Base-by-base conservation (phyloP, 176 grass and related monocot species). In the Oryza punctata region DNA sequence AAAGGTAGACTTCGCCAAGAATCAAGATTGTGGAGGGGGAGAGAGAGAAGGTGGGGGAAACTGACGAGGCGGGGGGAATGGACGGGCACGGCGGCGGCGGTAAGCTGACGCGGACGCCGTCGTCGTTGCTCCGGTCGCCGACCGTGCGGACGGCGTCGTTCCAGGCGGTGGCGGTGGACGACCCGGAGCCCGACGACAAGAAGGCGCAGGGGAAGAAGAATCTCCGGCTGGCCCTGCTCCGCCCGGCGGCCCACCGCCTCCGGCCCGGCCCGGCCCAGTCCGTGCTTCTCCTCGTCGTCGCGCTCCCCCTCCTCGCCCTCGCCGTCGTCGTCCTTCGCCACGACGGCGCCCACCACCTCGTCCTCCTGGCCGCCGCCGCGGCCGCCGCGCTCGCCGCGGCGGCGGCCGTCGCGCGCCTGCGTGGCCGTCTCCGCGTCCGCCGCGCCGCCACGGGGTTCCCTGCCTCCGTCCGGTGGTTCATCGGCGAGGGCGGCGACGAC, bases 381-480 rank as follows among this genome's bases (percentile, higher is more conserved):
- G 67, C 65, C 27, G 45, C 63, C 24, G 86, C 77, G 67, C 78
- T 90, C 10, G 16, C 87, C 13, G 43, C 89, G 1, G 85, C 67
- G 1, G 67, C 72, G 4, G 67, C 72, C 3, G 46, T 78, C 47
- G 81, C 85, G 24, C 78, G 84, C 2, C 45, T 88, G 33, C 78
- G 52, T 2, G 52, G 82, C 60, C 60, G 86, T 35, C 24, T 27
- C 63, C 84, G 86, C 54, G 37, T 27, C 63, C 84, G 44, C 5
- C 54, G 12, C 50, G 10, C 33, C 50, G 10, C 33, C 32, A 74
- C 7, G 12, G 38, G 24, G 5, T 6, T 44, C n/a, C 30, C 46
- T 9, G 75, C 72, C 5, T 92, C 90, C 9, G 90, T 96, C 10
- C 90, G 83, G 21, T 96, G 93, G 93, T 96, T 92, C 83, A 92